Base-by-base conservation (phyloP, 2,329 filamentous ascomycete genomes). In the Cladosporium sp. region DNA sequence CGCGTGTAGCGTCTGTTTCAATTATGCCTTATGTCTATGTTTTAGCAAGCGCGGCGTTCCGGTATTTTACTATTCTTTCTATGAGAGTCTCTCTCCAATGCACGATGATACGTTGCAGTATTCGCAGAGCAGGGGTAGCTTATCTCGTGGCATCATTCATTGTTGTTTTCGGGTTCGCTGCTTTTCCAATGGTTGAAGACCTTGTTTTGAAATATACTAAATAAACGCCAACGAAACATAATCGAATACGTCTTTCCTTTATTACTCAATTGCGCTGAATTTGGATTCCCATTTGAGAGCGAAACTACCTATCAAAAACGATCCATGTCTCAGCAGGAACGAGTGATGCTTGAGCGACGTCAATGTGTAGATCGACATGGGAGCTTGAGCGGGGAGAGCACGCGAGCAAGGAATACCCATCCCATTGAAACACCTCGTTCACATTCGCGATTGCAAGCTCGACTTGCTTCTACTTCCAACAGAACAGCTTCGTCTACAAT, bases 11-110 rank as follows among this genome's bases (percentile, higher is more conserved):
- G 18, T 5, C 18, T 18, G n/a, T 33, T 8, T 33, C 12, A 29
- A 5, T 21, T 8, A 55, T 11, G 6, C 5, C 52, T n/a, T 55
- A 29, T 33, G 28, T 33, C 18, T 55, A 33, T 55, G 52, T 55
- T 40, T 40, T 29, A 52, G 59, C 59, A 53, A 62, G 59, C 59
- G 59, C 18, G 59, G 59, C 59, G 59, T 62, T 37, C 44, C 35
- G 46, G 44, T 28, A 12, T 59, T 52, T 18, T 52, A 28, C 16
- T 1, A 52, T 12, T 29, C 29, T 12, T 46, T 2, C n/a, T 2
- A 21, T 21, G 10, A 46, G 8, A 46, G n/a, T n/a, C n/a, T 46
- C n/a, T 21, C 12, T 46, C 21, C n/a, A n/a, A 21, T 46, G 40
- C 8, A 46, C n/a, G n/a, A 21, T 23, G 40, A 21, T 46, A 46